A percentile compares a stretch with the other conserved stretches of the same genome.
Conservation (phyloP, 768 basidiomycete species). For the Chalciporus chontae region DNA sequence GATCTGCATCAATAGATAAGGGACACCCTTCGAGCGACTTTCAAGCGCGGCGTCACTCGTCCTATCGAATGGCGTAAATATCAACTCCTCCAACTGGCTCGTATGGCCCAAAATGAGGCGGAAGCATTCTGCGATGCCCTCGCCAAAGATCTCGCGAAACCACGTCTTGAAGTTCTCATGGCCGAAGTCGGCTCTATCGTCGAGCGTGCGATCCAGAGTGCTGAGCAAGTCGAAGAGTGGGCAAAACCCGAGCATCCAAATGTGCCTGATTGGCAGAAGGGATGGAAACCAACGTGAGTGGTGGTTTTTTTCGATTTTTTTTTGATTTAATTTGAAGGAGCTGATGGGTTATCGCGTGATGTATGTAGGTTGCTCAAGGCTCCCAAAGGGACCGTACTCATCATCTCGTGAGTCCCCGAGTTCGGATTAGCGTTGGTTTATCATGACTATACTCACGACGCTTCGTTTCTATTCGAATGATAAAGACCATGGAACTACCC, state of each 20-base stretch:
- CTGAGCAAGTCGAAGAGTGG: slow-evolving; percentile 58
- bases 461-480: background rate
- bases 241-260: slow-evolving; percentile 39
- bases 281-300: slow-evolving; percentile 47
- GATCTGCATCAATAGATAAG: slow-evolving; percentile 30
- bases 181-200: slow-evolving; percentile 46
- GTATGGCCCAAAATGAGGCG: slow-evolving; percentile 59
- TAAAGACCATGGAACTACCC: slow-evolving; percentile 69
- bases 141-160: slow-evolving; percentile 48
- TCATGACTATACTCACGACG: background rate
- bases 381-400: slow-evolving; percentile 59
- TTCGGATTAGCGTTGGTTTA: background rate
- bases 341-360: background rate
- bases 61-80: slow-evolving; percentile 57
- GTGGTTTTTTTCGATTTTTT: too few species aligned
- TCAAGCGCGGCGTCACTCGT: slow-evolving; percentile 47
- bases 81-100: slow-evolving; percentile 62
- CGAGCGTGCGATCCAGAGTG: slow-evolving; percentile 40
- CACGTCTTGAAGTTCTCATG: slow-evolving; percentile 33
- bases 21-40: slow-evolving; percentile 41
- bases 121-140: slow-evolving; percentile 46
- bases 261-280: slow-evolving; percentile 38
- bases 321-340: too few species aligned
- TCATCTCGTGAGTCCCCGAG: slow-evolving; percentile 50
- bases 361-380: slow-evolving; percentile 39